These are phyloP conservation scores for Castanospermum australe DNA, from an alignment of 306 rosid genomes.

Conservation along the genomic window DNA sequence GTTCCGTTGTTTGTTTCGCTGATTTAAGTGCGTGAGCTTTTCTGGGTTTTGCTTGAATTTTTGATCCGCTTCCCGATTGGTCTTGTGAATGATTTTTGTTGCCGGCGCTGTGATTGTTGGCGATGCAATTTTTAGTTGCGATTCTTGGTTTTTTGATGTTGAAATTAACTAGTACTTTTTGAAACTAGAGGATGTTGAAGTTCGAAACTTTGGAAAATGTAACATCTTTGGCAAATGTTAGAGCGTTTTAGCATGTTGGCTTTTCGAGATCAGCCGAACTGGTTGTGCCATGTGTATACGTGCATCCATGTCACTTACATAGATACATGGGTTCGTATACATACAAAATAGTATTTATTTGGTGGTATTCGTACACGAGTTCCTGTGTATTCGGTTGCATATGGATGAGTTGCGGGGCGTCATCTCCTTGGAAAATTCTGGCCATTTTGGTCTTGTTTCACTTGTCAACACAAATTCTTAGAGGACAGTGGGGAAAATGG, in stretches of 20 bases:
- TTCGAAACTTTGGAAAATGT: conserved; percentile 38
- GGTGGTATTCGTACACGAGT: neutral
- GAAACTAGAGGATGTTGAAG: conserved; percentile 32
- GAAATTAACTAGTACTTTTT: conserved; percentile 22
- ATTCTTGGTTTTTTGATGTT: conserved; percentile 22
- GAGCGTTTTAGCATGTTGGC: conserved; percentile 29
- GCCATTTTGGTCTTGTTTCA: neutral
- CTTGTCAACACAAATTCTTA: neutral
- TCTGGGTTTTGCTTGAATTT: conserved; percentile 5
- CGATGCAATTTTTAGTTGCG: no score
- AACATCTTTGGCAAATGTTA: conserved; percentile 9
- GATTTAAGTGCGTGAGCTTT: neutral
- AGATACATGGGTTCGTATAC: neutral
- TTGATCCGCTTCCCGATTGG: conserved; percentile 51
- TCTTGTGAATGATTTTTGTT: conserved; percentile 21
- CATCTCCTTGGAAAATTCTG: neutral
- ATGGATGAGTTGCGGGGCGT: conserved; percentile 19
- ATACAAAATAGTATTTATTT: neutral
- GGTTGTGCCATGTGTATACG: neutral
- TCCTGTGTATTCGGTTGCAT: conserved; percentile 22
- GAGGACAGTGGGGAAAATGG: neutral
- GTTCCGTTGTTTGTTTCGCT: neutral
- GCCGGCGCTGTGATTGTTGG: conserved; percentile 36
- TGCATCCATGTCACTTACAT: conserved; percentile 21
- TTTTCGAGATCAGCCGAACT: conserved; percentile 35